Base-by-base conservation (phyloP, 164 flowering plant species). In the Platanus orientalis region DNA sequence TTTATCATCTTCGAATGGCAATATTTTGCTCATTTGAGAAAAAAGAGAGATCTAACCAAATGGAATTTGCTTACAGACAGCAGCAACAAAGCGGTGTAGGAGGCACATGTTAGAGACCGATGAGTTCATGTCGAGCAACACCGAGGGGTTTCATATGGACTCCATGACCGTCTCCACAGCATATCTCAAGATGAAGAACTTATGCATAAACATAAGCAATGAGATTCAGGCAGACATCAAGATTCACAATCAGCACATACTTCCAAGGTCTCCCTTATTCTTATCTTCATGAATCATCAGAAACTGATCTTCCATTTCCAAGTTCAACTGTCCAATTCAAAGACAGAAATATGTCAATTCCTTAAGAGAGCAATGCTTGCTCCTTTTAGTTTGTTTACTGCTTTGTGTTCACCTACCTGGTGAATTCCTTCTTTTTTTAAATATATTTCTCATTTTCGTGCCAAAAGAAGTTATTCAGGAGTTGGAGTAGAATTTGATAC, bases 41-140 rank as follows among this genome's bases (percentile, higher is more conserved):
- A 54, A 64, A 29, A 55, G 13, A 45, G 60, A 29, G 30, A 7
- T 48, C 45, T 50, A 21, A 66, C 13, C 24, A 21, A 63, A 58
- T 40, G 21, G 29, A n/a, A 21, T 62, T 61, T 57, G 20, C 60
- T 59, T 58, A 32, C 86, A 92, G 98, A 78, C 84, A 65, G 95
- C 95, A 57, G 93, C 91, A 67, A 67, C 60, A 66, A 88, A 81
- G 69, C 81, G 96, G 79, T 88, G 95, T 49, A 75, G 84, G 50
- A 83, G 83, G 66, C 93, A 86, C 76, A 84, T 89, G 95, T 42
- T 78, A 26, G 96, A 89, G 61, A 89, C 96, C 6, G 98, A 92
- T 70, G 98, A 92, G 74, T 85, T 82, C 70, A 70, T 92, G 66
- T 85, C 96, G 36, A 73, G 68, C 76, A 88, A 77, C 78, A 66